Percentiles rank a stretch among this genome's conserved stretches.
These are phyloP conservation scores for Adansonia gregorii DNA, from an alignment of 441 rosid genomes.

Conservation along the genomic window DNA sequence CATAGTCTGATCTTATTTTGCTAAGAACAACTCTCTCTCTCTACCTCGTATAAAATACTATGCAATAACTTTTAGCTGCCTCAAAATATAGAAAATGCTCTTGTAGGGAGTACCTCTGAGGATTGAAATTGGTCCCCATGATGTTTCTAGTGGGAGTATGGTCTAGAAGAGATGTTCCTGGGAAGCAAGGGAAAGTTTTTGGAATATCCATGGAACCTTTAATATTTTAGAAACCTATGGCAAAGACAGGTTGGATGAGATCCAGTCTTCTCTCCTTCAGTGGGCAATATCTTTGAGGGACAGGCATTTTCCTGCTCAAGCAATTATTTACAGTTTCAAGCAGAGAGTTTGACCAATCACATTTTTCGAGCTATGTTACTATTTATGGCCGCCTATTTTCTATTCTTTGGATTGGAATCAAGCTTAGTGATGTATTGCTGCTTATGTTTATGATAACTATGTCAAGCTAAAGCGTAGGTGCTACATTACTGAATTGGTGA, in stretches of 20 bases:
- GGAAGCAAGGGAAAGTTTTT: conserved; percentile 88
- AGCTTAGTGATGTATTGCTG: not conserved
- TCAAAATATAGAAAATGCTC: conserved; percentile 23
- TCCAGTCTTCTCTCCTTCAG: conserved; percentile 77
- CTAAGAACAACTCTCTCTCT: no score
- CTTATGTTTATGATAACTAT: not conserved
- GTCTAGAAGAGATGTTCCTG: conserved; percentile 96
- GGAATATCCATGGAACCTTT: conserved; percentile 90
- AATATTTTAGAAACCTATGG: conserved; percentile 57
- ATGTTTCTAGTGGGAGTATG: conserved; percentile 74
- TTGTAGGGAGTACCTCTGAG: conserved; percentile 80
- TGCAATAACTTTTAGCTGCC: not conserved
- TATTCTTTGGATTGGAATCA: not conserved
- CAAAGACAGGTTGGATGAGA: conserved; percentile 86
- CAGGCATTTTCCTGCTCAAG: conserved; percentile 49
- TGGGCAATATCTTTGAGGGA: conserved; percentile 70
- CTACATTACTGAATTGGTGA: not conserved
- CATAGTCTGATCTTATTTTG: no score
- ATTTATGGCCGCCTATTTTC: not conserved
- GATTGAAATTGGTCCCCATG: conserved; percentile 94
- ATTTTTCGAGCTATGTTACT: not conserved
- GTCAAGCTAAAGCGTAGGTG: not conserved
- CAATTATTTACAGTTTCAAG: conserved; percentile 6
- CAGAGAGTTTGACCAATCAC: not conserved
- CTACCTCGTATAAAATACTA: no score